Percentiles rank a stretch among this genome's conserved stretches.
These are phyloP conservation scores for Chlorophyllum brunneum DNA, from an alignment of 768 basidiomycete species.

Conservation along the genomic window DNA sequence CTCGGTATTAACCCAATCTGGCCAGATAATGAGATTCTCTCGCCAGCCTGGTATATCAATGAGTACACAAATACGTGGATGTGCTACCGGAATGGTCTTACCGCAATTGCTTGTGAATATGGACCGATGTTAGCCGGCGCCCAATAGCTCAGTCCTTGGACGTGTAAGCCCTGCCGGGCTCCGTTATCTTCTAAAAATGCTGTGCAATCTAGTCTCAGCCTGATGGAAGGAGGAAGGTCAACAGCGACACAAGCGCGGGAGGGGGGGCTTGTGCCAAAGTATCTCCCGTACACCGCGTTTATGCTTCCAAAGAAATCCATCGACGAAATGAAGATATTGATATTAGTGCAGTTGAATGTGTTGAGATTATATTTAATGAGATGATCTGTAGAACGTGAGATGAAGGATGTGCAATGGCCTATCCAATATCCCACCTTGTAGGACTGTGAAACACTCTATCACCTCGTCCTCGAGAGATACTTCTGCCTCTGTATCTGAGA, in stretches of 20 bases:
- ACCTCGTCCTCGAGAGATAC: slow-evolving; percentile 70
- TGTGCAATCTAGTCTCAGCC: slow-evolving; percentile 75
- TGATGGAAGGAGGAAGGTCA: slow-evolving; percentile 52
- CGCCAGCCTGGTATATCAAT: slow-evolving; percentile 49
- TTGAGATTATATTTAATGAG: slow-evolving; percentile 45
- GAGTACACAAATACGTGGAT: background rate
- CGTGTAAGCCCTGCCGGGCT: slow-evolving; percentile 79
- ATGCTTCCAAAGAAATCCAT: slow-evolving; percentile 77
- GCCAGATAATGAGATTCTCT: slow-evolving; percentile 85
- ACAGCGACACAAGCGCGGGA: slow-evolving; percentile 92
- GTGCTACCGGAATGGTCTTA: slow-evolving; percentile 24
- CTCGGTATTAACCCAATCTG: slow-evolving; percentile 90
- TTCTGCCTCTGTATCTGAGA: slow-evolving; percentile 13
- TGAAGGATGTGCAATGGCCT: background rate
- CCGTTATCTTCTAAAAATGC: slow-evolving; percentile 48
- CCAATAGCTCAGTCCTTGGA: slow-evolving; percentile 97
- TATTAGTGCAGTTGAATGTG: slow-evolving; percentile 61
- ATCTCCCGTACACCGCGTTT: slow-evolving; percentile 75
- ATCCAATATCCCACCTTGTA: slow-evolving; percentile 48
- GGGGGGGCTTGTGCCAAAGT: slow-evolving; percentile 90
- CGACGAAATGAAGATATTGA: slow-evolving; percentile 79
- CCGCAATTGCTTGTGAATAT: slow-evolving; percentile 90
- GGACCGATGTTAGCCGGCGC: slow-evolving; percentile 99
- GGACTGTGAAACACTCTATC: slow-evolving; percentile 53
- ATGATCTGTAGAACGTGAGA: slow-evolving; percentile 36